A percentile compares a stretch with the other conserved stretches of the same genome.
Conservation (phyloP, 2,329 filamentous ascomycete species). For the Diaporthe vexans region DNA sequence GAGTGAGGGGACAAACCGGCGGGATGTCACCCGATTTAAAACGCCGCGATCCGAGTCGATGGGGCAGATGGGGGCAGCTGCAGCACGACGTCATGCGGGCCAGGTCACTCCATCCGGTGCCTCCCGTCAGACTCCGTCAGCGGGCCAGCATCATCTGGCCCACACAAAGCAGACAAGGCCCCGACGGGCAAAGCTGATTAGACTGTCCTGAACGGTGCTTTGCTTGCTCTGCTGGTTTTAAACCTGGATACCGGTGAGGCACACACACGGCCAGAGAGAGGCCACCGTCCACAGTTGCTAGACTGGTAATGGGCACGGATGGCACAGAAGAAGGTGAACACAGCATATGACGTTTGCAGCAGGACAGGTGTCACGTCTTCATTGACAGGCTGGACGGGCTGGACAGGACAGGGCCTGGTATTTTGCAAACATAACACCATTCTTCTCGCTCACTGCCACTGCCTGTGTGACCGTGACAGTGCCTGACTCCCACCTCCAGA, state of each 20-base stretch:
- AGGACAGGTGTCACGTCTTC: constrained; percentile 40
- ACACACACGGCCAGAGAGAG: constrained; percentile 23
- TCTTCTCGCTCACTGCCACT: neutral
- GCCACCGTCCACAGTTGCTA: neutral
- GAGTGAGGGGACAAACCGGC: constrained; percentile 22
- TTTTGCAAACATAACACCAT: neutral
- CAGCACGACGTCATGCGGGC: constrained; percentile 40
- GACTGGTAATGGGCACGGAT: neutral
- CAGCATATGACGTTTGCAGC: constrained; percentile 41
- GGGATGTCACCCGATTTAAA: constrained; percentile 30
- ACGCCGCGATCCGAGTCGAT: constrained; percentile 27
- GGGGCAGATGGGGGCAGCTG: constrained; percentile 36
- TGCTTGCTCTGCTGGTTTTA: neutral
- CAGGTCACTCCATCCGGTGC: constrained; percentile 30
- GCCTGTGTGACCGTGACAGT: constrained; percentile 19
- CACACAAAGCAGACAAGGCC: neutral
- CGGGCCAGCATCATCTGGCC: constrained; percentile 31
- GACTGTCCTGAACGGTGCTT: neutral
- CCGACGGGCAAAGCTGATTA: neutral
- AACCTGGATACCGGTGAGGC: constrained; percentile 7
- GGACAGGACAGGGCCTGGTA: neutral
- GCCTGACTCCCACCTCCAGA: constrained; percentile 3
- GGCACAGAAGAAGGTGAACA: neutral
- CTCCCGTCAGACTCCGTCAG: constrained; percentile 32
- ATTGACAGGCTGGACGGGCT: constrained; percentile 30